Evolutionary conservation across 768 basidiomycete genomes (phyloP).

Genomic region (Lyophyllum semitale): DNA sequence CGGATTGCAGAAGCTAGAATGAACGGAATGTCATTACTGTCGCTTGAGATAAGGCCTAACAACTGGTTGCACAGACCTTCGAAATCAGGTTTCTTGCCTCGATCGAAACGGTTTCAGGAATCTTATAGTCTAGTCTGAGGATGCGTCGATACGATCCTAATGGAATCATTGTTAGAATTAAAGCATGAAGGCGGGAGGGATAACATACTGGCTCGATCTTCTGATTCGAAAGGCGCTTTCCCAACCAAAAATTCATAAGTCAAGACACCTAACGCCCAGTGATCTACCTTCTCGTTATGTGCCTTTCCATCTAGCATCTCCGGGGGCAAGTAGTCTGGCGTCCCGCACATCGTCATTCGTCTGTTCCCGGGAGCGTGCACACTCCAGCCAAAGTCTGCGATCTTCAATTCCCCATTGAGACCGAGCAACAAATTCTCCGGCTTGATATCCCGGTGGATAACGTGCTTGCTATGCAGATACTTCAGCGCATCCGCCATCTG

Average conservation of each 20-base stretch:
- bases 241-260: conserved; percentile 93
- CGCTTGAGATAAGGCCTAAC: not conserved
- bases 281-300: conserved; percentile 88
- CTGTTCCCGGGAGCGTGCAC: conserved; percentile 93
- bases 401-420: conserved; percentile 95
- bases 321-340: conserved; percentile 94
- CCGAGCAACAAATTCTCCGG: conserved; percentile 96
- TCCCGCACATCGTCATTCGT: conserved; percentile 90
- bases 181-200: not conserved
- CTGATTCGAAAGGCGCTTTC: conserved; percentile 73
- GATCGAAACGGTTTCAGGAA: conserved; percentile 57
- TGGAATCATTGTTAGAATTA: not conserved
- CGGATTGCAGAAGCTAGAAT: conserved; percentile 76
- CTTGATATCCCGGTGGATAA: conserved; percentile 99
- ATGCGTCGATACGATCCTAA: conserved; percentile 90
- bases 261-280: conserved; percentile 95
- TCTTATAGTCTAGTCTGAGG: conserved; percentile 76
- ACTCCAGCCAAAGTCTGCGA: conserved; percentile 98
- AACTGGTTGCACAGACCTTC: conserved; percentile 40
- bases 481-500: conserved; percentile 96
- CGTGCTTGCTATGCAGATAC: conserved; percentile 95
- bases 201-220: conserved; percentile 69
- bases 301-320: conserved; percentile 96
- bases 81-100: conserved; percentile 70
- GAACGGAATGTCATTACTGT: not conserved